Percentiles rank a stretch among this genome's conserved stretches.
phyloP scores from a whole-genome alignment of 495 filamentous ascomycete genomes.

The Annulohypoxylon maeteangense region DNA sequence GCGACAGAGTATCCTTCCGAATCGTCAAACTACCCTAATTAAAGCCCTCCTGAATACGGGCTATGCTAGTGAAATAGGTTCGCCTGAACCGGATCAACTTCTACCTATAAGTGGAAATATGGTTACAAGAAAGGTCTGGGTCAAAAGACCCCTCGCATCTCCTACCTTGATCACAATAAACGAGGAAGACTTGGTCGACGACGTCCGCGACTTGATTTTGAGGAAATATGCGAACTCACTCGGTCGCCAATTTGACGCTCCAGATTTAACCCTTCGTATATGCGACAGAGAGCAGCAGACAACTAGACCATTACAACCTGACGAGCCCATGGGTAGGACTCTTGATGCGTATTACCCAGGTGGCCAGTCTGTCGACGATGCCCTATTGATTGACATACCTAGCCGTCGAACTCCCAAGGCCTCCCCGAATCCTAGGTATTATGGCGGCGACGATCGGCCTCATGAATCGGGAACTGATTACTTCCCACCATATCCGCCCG shows the following conservation, averaged over 20 bases:
- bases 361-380: constrained; percentile 90
- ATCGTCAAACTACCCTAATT: constrained; percentile 59
- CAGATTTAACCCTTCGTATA: constrained; percentile 85
- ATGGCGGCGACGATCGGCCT: constrained; percentile 74
- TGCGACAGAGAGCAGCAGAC: constrained; percentile 86
- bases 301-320: constrained; percentile 81
- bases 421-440: constrained; percentile 69
- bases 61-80: constrained; percentile 48
- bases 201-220: constrained; percentile 91
- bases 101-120: constrained; percentile 61
- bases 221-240: constrained; percentile 93
- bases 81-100: constrained; percentile 49
- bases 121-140: constrained; percentile 89
- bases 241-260: constrained; percentile 86
- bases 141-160: constrained; percentile 83
- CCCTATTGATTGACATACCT: constrained; percentile 89
- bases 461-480: constrained; percentile 83
- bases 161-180: constrained; percentile 86
- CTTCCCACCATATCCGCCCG: constrained; percentile 84
- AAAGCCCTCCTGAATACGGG: constrained; percentile 56
- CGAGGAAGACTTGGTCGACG: constrained; percentile 93
- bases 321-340: constrained; percentile 81
- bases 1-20: constrained; percentile 60
- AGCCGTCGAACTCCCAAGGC: constrained; percentile 82
- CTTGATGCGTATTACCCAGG: constrained; percentile 89